These are phyloP conservation scores for Aspergillus oerlinghausenensis DNA, from an alignment of 2,329 filamentous ascomycete genomes.

Conservation along the genomic window DNA sequence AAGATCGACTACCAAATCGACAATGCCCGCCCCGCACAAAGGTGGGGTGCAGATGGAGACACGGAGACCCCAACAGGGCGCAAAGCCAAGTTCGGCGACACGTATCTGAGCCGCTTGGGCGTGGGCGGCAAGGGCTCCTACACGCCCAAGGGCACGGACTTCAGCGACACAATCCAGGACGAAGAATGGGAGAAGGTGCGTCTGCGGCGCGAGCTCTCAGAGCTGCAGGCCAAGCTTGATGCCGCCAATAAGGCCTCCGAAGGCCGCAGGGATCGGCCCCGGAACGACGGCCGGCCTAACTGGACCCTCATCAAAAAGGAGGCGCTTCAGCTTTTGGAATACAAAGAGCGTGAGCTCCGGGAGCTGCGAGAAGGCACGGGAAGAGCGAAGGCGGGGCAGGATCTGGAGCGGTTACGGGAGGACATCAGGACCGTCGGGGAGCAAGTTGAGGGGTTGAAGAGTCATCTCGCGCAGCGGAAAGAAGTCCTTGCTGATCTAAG, in stretches of 20 bases:
- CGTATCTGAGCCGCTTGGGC: constrained; percentile 87
- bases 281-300: constrained; percentile 68
- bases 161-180: constrained; percentile 75
- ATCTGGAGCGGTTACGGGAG: constrained; percentile 71
- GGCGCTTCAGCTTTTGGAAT: constrained; percentile 88
- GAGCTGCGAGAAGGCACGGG: constrained; percentile 59
- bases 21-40: constrained; percentile 64
- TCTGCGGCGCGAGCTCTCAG: constrained; percentile 83
- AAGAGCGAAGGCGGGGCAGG: constrained; percentile 59
- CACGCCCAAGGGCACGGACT: constrained; percentile 82
- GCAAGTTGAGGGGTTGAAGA: constrained; percentile 86
- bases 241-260: constrained; percentile 72
- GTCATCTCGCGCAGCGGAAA: constrained; percentile 72
- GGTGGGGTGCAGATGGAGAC: constrained; percentile 75
- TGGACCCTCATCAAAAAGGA: constrained; percentile 92
- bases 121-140: constrained; percentile 70
- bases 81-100: constrained; percentile 96
- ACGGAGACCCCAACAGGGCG: constrained; percentile 78
- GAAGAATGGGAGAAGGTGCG: constrained; percentile 96
- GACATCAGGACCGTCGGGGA: constrained; percentile 89
- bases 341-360: constrained; percentile 78
- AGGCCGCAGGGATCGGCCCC: constrained; percentile 50
- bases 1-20: constrained; percentile 95
- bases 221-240: constrained; percentile 82
- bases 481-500: constrained; percentile 70